Evolutionary conservation across 2,329 filamentous ascomycete genomes (phyloP).

Genomic region (Acrocalymma vagum): DNA sequence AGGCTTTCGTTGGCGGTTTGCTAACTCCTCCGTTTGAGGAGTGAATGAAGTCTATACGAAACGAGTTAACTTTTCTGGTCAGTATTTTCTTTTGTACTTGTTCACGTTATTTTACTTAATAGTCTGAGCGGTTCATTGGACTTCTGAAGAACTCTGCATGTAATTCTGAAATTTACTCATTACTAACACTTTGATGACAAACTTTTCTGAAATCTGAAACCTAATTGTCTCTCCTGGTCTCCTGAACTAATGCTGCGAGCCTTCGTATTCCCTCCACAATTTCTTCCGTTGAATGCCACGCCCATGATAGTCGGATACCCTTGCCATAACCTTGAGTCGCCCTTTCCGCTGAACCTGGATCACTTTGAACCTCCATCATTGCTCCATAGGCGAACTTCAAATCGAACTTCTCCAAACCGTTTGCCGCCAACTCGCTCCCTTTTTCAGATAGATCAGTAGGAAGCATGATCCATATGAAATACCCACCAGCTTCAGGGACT

Average conservation of each 20-base stretch:
- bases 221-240: background rate
- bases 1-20: constrained; percentile 20
- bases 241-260: constrained; percentile 11
- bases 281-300: constrained; percentile 20
- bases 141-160: too few species aligned
- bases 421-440: constrained; percentile 56
- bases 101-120: too few species aligned
- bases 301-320: constrained; percentile 22
- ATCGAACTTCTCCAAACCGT: constrained; percentile 65
- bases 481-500: constrained; percentile 71
- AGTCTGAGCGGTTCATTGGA: too few species aligned
- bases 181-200: too few species aligned
- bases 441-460: constrained; percentile 59
- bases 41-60: constrained; percentile 4
- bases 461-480: constrained; percentile 79
- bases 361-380: constrained; percentile 65
- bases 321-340: constrained; percentile 15
- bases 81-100: too few species aligned
- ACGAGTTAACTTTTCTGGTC: background rate
- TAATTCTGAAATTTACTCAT: too few species aligned
- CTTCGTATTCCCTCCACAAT: constrained; percentile 19
- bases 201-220: constrained; percentile 11
- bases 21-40: constrained; percentile 26
- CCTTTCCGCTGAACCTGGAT: constrained; percentile 9
- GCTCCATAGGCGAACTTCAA: constrained; percentile 71